Evolutionary conservation across 495 filamentous ascomycete species (phyloP), one percentile per base, ranked within the genome.

Genomic region (Tuber umbilicatum): DNA sequence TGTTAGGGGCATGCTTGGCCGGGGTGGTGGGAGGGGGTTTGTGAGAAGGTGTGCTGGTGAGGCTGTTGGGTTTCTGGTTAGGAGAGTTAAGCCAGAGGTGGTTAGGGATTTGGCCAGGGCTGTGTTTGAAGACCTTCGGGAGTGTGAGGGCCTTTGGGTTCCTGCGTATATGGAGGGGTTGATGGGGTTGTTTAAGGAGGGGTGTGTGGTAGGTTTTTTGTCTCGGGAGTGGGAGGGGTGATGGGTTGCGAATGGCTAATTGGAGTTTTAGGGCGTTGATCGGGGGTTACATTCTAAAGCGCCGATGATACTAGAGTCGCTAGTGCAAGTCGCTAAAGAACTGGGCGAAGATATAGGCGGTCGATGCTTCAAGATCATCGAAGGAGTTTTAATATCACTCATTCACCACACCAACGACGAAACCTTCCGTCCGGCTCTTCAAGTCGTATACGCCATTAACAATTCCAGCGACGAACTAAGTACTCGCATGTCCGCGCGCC

Each of bases 41-140:
- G 92, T 97, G 74, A 90, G 90, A 27, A 88, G 93, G 73, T 99
- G 97, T 83, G 91, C 94, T 4, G 95, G 94, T 38, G 95, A 99
- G 84, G 92, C 94, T 16, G 88, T 98, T 86, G 96, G 94, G 74
- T 98, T 97, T 81, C 85, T 99, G 31, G 86, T 98, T 42, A 90
- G 93, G 78, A 98, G 97, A 84, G 92, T 94, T 43, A 90, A 92
- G 78, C 90, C 93, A 77, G 88, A 88, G 37, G 89, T 94, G 2
- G 85, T 99, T 55, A 84, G 89, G 27, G 83, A 86, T 38, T 90
- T 97, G 41, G 83, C 96, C 0, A 84, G 86, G 2, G 91, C 92
- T 82, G 89, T 90, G 0, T 87, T 91, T 67, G 84, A 87, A 37
- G 92, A 96, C 81, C 84, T 96, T 40, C 83, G 86, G 40, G 85